Base-by-base conservation (phyloP, 139 green algal genomes). In the Penium margaritaceum region DNA sequence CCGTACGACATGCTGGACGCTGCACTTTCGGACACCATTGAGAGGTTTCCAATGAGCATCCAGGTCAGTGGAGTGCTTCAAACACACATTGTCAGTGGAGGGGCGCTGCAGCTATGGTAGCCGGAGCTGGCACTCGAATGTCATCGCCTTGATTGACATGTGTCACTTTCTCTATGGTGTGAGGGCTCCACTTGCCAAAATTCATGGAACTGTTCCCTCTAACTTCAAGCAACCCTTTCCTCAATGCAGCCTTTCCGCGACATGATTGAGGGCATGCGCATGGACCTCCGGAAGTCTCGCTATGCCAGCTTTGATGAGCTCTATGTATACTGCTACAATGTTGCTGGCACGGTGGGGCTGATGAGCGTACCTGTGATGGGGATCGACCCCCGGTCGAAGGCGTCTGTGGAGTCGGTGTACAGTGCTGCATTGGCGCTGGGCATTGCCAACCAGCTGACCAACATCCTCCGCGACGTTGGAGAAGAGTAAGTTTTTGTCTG, bases 231-330 rank as follows among this genome's bases (percentile, higher is more conserved):
- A n/a, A n/a, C n/a, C 14, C 7, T 65, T 65, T 65, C 9, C 30
- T 12, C 27, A 12, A 14, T 79, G 41, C 71, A 85, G 67, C 94
- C 94, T 3, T 99, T 98, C 87, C 74, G 86, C 9, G 90, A 91
- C 85, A 98, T 98, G 94, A 91, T 98, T 32, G 91, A 96, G 54
- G 94, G 94, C 70, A 99, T 99, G 94, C 85, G 94, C 47, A 97
- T 97, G 90, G 94, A 99, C 86, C 84, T 99, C 21, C 77, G 89
- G 2, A 99, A 99, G 86, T 83, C 77, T 12, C 77, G 84, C 15
- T 99, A 99, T 68, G 60, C 92, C 55, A 97, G 82, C 1, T 99
- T 94, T 77, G 93, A 98, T 53, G 94, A 99, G 87, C 90, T 99
- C 55, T 99, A 99, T 61, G 91, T 95, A 68, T 99, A 99, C 81